phyloP scores from a whole-genome alignment of 1,139 yeast species.

The Saccharomyces pastorianus region DNA sequence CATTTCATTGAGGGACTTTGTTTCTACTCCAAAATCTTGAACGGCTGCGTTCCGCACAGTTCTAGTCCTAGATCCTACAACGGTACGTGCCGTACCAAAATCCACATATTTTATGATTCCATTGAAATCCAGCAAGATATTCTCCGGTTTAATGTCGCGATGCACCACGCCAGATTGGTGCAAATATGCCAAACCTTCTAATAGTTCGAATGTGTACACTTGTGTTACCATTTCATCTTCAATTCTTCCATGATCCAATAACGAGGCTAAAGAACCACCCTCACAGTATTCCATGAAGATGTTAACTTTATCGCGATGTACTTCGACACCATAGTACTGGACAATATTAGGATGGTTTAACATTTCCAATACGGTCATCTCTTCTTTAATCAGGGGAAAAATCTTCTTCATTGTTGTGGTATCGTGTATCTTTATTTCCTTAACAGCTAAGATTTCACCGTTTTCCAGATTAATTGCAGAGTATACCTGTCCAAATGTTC shows the following conservation, averaged over 20 bases:
- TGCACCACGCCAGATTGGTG: slow-evolving; percentile 91
- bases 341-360: slow-evolving; percentile 90
- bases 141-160: slow-evolving; percentile 90
- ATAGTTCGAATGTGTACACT: slow-evolving; percentile 80
- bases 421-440: slow-evolving; percentile 83
- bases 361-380: slow-evolving; percentile 91
- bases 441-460: slow-evolving; percentile 93
- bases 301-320: slow-evolving; percentile 86
- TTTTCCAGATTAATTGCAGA: slow-evolving; percentile 87
- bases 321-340: slow-evolving; percentile 91
- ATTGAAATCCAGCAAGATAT: slow-evolving; percentile 75
- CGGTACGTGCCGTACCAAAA: slow-evolving; percentile 85
- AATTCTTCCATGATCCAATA: slow-evolving; percentile 78
- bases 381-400: slow-evolving; percentile 83
- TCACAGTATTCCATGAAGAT: slow-evolving; percentile 95
- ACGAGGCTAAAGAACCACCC: slow-evolving; percentile 80
- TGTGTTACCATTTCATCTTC: slow-evolving; percentile 90
- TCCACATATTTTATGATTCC: slow-evolving; percentile 91
- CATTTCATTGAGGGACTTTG: slow-evolving; percentile 35
- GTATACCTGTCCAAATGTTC: slow-evolving; percentile 87
- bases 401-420: slow-evolving; percentile 73
- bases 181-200: slow-evolving; percentile 86
- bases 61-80: neutral
- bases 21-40: slow-evolving; percentile 7
- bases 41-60: neutral